A percentile compares a stretch with the other conserved stretches of the same genome.
Conservation (phyloP, 2,329 filamentous ascomycete genomes). For the Colletotrichum siamense region DNA sequence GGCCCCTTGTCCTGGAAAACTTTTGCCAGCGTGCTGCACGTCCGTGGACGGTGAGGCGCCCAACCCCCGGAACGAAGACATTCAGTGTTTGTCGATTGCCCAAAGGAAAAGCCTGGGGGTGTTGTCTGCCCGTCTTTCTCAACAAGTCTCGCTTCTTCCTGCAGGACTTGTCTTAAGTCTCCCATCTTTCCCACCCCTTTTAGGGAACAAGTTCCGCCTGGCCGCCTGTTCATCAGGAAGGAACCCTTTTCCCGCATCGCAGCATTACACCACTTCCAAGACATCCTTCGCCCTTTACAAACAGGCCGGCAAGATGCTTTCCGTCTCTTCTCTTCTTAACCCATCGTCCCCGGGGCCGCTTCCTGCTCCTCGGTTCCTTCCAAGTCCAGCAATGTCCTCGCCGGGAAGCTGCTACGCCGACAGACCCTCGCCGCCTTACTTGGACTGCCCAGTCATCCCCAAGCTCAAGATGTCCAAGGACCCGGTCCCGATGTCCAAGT, state of each 20-base stretch:
- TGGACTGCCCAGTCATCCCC: conserved; percentile 33
- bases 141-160: conserved; percentile 16
- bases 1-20: conserved; percentile 31
- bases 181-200: conserved; percentile 22
- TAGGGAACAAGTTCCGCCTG: conserved; percentile 2
- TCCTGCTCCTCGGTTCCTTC: conserved; percentile 45
- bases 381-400: conserved; percentile 43
- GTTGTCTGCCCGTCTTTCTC: conserved; percentile 20
- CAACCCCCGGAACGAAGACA: conserved; percentile 11
- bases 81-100: conserved; percentile 15
- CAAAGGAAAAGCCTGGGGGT: neutral
- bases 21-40: conserved; percentile 25
- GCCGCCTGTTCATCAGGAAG: conserved; percentile 1
- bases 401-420: conserved; percentile 38
- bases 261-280: conserved; percentile 19
- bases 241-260: conserved; percentile 5
- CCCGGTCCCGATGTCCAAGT: conserved; percentile 65
- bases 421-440: conserved; percentile 29
- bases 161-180: conserved; percentile 38
- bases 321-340: conserved; percentile 71
- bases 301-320: conserved; percentile 59
- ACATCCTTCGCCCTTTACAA: conserved; percentile 9
- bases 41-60: neutral
- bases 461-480: conserved; percentile 71
- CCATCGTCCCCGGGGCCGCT: conserved; percentile 53